Conservation (phyloP, 129 eudicot genomes). For the Pseudognaphalium luteoalbum region DNA sequence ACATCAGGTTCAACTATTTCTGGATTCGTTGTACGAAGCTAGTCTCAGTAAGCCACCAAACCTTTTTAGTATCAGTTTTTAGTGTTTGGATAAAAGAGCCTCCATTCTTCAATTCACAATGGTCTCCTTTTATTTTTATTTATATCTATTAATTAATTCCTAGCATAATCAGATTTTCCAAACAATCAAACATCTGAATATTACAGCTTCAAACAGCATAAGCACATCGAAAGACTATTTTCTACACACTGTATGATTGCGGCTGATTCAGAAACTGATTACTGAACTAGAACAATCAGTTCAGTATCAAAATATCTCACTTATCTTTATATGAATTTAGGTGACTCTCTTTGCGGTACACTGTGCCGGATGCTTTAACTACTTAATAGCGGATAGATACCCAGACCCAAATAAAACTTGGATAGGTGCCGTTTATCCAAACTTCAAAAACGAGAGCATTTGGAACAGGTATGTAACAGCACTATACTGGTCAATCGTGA, state of each 20-base stretch:
- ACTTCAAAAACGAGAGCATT: conserved; percentile 63
- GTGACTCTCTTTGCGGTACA: conserved; percentile 93
- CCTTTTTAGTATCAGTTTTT: not conserved
- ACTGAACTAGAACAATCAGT: not conserved
- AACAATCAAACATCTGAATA: no score
- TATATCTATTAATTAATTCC: no score
- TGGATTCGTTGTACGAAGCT: conserved; percentile 94
- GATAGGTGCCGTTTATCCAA: conserved; percentile 82
- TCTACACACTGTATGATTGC: no score
- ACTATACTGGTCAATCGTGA: conserved; percentile 89
- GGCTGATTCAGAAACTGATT: no score
- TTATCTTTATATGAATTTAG: conserved; percentile 38
- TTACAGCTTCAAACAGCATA: no score
- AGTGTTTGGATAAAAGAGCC: not conserved
- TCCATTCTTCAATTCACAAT: not conserved
- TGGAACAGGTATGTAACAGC: conserved; percentile 75
- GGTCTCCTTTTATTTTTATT: not conserved
- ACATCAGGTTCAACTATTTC: conserved; percentile 88
- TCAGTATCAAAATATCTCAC: conserved; percentile 13
- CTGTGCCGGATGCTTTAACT: conserved; percentile 93
- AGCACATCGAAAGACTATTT: no score
- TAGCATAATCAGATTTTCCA: no score
- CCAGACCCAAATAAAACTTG: conserved; percentile 79
- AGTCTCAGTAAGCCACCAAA: conserved; percentile 54
- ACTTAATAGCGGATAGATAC: conserved; percentile 81